phyloP scores from a whole-genome alignment of 495 filamentous ascomycete genomes.

The Aspergillus homomorphus region DNA sequence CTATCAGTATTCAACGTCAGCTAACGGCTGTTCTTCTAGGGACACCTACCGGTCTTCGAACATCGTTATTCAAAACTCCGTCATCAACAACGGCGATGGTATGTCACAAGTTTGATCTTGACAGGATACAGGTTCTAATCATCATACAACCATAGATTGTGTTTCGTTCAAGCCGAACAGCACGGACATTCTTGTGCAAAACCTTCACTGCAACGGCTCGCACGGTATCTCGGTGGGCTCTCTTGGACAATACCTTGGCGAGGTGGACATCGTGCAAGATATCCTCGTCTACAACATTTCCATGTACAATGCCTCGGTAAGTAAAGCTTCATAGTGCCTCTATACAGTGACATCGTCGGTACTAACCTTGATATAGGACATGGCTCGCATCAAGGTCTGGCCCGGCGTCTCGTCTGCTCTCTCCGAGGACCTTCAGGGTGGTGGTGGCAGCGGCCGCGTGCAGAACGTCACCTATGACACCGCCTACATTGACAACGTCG shows the following conservation, averaged over 20 bases:
- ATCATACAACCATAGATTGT: conserved; percentile 50
- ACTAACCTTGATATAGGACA: conserved; percentile 38
- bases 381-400: conserved; percentile 72
- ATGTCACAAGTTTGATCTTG: conserved; percentile 16
- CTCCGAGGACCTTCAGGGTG: conserved; percentile 57
- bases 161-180: conserved; percentile 78
- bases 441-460: conserved; percentile 55
- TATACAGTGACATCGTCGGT: neutral
- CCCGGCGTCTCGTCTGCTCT: conserved; percentile 50
- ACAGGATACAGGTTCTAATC: no score
- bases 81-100: conserved; percentile 67
- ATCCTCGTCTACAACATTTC: conserved; percentile 63
- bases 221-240: conserved; percentile 72
- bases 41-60: conserved; percentile 63
- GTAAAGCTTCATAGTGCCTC: neutral
- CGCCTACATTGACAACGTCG: conserved; percentile 55
- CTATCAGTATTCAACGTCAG: neutral
- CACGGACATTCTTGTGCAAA: conserved; percentile 70
- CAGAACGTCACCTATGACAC: conserved; percentile 56
- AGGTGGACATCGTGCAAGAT: conserved; percentile 64
- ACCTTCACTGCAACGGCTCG: conserved; percentile 66
- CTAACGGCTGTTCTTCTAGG: conserved; percentile 20
- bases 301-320: conserved; percentile 58
- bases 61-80: conserved; percentile 65
- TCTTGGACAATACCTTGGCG: conserved; percentile 62